phyloP scores from a whole-genome alignment of 176 grass and related monocot species.

The Musa beccarii region DNA sequence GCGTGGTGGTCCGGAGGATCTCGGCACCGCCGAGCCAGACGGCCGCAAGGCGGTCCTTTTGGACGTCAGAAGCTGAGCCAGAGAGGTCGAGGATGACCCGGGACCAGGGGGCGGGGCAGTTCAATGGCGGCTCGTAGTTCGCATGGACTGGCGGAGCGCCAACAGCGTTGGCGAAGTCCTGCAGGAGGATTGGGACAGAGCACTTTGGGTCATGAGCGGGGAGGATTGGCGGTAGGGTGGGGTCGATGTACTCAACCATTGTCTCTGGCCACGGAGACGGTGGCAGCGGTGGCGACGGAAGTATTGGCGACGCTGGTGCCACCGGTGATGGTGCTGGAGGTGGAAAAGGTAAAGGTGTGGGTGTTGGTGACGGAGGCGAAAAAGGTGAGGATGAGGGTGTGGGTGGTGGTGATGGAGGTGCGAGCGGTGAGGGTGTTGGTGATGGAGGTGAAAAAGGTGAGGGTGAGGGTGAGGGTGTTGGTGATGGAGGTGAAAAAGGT shows the following conservation, averaged over 20 bases:
- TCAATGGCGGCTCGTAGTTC: background rate
- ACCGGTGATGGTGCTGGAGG: no score
- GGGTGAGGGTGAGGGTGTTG: no score
- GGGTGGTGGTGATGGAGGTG: no score
- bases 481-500: no score
- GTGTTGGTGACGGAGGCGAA: no score
- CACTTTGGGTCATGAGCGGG: background rate
- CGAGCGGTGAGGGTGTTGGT: no score
- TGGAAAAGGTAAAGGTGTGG: no score
- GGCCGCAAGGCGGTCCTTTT: background rate
- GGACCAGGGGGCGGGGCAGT: background rate
- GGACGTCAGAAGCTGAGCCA: background rate
- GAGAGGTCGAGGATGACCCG: background rate
- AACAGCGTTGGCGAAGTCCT: background rate
- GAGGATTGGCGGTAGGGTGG: conserved; percentile 5
- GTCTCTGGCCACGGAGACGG: no score
- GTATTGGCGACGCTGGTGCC: background rate
- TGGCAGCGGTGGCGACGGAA: background rate
- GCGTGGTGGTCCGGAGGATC: conserved; percentile 6
- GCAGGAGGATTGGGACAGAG: background rate
- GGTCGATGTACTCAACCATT: background rate
- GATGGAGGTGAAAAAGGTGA: no score
- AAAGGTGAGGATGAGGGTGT: no score
- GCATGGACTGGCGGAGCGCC: background rate
- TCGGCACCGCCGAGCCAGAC: conserved; percentile 1